Percentiles rank a stretch among this genome's conserved stretches.
Evolutionary conservation across 257 asterid species (phyloP).

Genomic region (Eustoma russellianum): DNA sequence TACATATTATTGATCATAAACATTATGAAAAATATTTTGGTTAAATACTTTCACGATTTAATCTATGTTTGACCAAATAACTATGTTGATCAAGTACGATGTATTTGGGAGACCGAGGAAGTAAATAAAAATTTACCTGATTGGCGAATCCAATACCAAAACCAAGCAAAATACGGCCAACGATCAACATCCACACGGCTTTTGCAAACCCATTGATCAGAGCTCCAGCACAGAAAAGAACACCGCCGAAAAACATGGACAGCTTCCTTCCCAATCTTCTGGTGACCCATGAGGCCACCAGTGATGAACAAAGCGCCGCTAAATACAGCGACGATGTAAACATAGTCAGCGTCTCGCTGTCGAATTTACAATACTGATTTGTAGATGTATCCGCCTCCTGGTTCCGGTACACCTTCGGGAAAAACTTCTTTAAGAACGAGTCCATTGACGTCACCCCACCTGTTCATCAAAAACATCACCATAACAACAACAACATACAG

Average conservation of each 20-base stretch:
- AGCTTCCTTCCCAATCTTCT: conserved; percentile 52
- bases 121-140: conserved; percentile 37
- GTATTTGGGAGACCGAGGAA: too few relatives aligned
- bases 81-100: too few relatives aligned
- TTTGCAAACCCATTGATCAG: conserved; percentile 58
- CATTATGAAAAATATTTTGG: too few relatives aligned
- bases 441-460: conserved; percentile 95
- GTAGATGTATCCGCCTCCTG: conserved; percentile 34
- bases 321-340: conserved; percentile 77
- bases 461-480: conserved; percentile 7
- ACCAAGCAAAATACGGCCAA: conserved; percentile 79
- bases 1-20: too few relatives aligned
- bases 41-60: too few relatives aligned
- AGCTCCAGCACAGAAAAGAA: conserved; percentile 68
- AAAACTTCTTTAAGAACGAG: conserved; percentile 53
- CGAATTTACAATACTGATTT: conserved; percentile 78
- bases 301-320: conserved; percentile 67
- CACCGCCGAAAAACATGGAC: conserved; percentile 74
- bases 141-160: conserved; percentile 84
- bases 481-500: too few relatives aligned
- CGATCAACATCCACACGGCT: conserved; percentile 55
- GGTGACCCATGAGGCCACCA: conserved; percentile 61
- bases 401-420: conserved; percentile 47
- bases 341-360: conserved; percentile 58
- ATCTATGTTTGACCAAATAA: too few relatives aligned